Percentiles rank a stretch among this genome's conserved stretches.
phyloP scores from a whole-genome alignment of 768 basidiomycete genomes.

The Hydnomerulius pinastri region DNA sequence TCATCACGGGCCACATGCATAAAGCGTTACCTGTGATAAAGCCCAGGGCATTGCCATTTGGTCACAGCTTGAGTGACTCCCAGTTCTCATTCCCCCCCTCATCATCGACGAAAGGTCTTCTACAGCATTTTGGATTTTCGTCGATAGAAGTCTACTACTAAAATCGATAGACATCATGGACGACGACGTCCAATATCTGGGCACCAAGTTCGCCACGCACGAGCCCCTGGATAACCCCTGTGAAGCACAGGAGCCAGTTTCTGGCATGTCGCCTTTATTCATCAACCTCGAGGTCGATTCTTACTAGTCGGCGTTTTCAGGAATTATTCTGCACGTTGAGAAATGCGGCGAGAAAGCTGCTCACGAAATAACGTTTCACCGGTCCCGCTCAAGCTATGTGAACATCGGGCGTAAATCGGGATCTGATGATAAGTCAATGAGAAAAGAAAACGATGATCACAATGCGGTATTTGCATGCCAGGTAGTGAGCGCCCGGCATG shows the following conservation, averaged over 20 bases:
- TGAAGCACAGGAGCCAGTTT: constrained; percentile 33
- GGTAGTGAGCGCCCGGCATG: constrained; percentile 78
- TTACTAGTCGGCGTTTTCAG: constrained; percentile 37
- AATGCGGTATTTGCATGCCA: constrained; percentile 72
- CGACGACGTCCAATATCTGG: constrained; percentile 65
- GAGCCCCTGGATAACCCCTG: constrained; percentile 31
- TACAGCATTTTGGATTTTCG: constrained; percentile 1
- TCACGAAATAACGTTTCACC: constrained; percentile 53
- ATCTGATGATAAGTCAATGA: constrained; percentile 42
- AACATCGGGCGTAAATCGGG: constrained; percentile 70
- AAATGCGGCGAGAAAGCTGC: constrained; percentile 46
- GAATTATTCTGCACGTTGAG: constrained; percentile 61
- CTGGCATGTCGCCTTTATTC: constrained; percentile 40
- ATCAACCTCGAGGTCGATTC: constrained; percentile 12
- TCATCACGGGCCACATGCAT: constrained; percentile 17
- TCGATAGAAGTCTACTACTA: constrained; percentile 3
- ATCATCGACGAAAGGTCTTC: constrained; percentile 2
- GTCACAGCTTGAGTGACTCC: constrained; percentile 31
- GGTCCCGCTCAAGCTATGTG: constrained; percentile 50
- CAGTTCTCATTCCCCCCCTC: constrained; percentile 17
- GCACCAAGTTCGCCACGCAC: constrained; percentile 37
- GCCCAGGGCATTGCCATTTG: constrained; percentile 30
- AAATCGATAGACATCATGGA: constrained; percentile 38
- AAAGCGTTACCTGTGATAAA: constrained; percentile 28
- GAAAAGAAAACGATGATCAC: constrained; percentile 41